Conservation (phyloP, 83 land plant species). For the Diphasiastrum complanatum region DNA sequence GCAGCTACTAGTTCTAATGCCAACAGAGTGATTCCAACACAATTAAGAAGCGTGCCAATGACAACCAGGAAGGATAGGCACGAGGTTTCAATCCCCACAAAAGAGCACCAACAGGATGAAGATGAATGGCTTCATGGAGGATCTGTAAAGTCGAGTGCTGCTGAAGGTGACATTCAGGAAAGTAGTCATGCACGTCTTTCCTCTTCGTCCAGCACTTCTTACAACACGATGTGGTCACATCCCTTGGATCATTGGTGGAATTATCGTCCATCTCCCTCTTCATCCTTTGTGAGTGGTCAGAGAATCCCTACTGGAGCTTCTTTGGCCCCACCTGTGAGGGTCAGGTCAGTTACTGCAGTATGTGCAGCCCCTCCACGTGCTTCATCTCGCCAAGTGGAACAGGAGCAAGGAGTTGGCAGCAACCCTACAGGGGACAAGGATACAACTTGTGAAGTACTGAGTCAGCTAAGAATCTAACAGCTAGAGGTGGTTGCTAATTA, state of each 20-base stretch:
- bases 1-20: neutral
- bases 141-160: conserved; percentile 11
- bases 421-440: conserved; percentile 18
- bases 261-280: conserved; percentile 2
- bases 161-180: conserved; percentile 2
- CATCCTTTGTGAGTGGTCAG: conserved; percentile 4
- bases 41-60: conserved; percentile 10
- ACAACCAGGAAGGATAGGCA: conserved; percentile 20
- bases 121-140: conserved; percentile 42
- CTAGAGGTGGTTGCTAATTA: too few relatives aligned
- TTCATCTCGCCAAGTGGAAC: conserved; percentile 16
- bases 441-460: conserved; percentile 31
- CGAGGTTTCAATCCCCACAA: conserved; percentile 21
- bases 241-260: conserved; percentile 20
- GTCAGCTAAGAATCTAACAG: too few relatives aligned
- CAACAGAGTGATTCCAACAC: conserved; percentile 22
- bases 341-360: conserved; percentile 29
- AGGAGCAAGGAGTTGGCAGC: neutral
- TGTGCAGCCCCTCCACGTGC: conserved; percentile 36
- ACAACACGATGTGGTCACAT: conserved; percentile 20
- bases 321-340: conserved; percentile 30
- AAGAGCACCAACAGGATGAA: conserved; percentile 39
- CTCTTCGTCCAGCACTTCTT: conserved; percentile 15
- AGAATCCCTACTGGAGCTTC: conserved; percentile 4
- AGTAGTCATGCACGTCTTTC: conserved; percentile 4